These are phyloP conservation scores for Fusarium sp. DNA, from an alignment of 2,329 filamentous ascomycete genomes.

Conservation along the genomic window DNA sequence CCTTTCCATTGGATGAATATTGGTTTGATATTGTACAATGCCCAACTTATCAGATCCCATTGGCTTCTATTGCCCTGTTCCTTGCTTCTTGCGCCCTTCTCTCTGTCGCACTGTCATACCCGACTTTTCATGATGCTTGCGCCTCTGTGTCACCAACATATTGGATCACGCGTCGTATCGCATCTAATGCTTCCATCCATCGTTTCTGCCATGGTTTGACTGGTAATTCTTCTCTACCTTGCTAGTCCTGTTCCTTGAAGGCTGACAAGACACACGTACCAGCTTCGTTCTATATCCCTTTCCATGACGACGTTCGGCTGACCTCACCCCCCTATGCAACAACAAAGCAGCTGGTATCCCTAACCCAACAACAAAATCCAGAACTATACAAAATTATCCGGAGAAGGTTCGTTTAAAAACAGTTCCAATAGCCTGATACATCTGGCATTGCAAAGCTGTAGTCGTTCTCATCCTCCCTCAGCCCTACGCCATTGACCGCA, in stretches of 20 bases:
- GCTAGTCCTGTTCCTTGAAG: neutral
- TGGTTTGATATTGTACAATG: neutral
- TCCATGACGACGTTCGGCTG: neutral
- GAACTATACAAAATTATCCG: slow-evolving; percentile 22
- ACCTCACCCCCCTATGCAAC: slow-evolving; percentile 4
- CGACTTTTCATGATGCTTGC: slow-evolving; percentile 14
- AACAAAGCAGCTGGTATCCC: slow-evolving; percentile 7
- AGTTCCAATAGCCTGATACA: slow-evolving; percentile 13
- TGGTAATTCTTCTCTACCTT: neutral
- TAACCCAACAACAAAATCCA: slow-evolving; percentile 4
- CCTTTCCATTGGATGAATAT: slow-evolving; percentile 25
- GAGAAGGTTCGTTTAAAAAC: slow-evolving; percentile 7
- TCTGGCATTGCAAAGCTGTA: slow-evolving; percentile 23
- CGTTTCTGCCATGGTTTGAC: slow-evolving; percentile 5
- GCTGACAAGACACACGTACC: neutral
- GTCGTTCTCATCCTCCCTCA: slow-evolving; percentile 15
- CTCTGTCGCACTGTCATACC: slow-evolving; percentile 16
- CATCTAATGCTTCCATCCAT: neutral
- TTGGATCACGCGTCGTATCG: slow-evolving; percentile 9
- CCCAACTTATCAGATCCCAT: neutral
- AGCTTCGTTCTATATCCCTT: slow-evolving; percentile 5
- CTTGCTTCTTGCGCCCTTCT: neutral
- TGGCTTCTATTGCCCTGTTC: slow-evolving; percentile 15
- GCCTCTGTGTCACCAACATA: slow-evolving; percentile 23
- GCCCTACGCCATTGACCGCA: slow-evolving; percentile 40